These are phyloP conservation scores for Botrytis pseudocinerea DNA, from an alignment of 2,329 filamentous ascomycete species.

Conservation along the genomic window DNA sequence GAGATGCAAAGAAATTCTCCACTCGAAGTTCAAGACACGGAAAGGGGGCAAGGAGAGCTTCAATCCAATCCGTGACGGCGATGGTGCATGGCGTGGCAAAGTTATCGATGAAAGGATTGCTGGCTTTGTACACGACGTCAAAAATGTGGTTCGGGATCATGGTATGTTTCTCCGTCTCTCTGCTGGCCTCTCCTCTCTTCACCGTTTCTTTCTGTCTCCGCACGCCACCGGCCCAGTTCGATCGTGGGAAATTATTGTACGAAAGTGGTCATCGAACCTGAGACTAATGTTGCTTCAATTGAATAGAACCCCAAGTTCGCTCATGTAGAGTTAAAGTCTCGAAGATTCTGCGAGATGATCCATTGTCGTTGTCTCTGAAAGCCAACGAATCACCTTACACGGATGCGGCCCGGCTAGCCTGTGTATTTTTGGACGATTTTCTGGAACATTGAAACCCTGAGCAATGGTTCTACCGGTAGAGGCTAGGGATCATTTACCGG, in stretches of 20 bases:
- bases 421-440: slow-evolving; percentile 40
- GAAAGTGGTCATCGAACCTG: neutral
- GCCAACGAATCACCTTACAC: slow-evolving; percentile 31
- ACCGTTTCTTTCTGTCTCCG: slow-evolving; percentile 1
- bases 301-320: slow-evolving; percentile 33
- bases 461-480: slow-evolving; percentile 3
- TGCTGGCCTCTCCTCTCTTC: neutral
- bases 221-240: neutral
- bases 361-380: slow-evolving; percentile 14
- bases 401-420: slow-evolving; percentile 36
- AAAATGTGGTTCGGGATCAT: slow-evolving; percentile 32
- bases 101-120: slow-evolving; percentile 30
- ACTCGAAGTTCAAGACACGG: slow-evolving; percentile 41
- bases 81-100: slow-evolving; percentile 35
- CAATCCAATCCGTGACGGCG: slow-evolving; percentile 40
- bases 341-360: slow-evolving; percentile 23
- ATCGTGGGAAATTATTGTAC: neutral
- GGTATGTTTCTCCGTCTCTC: slow-evolving; percentile 30
- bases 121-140: slow-evolving; percentile 34
- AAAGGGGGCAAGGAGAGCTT: slow-evolving; percentile 40
- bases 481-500: slow-evolving; percentile 4
- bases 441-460: slow-evolving; percentile 31
- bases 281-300: slow-evolving; percentile 26
- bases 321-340: slow-evolving; percentile 26
- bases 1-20: slow-evolving; percentile 41